phyloP scores from a whole-genome alignment of 257 asterid species.

The Linderniella brevidens region DNA sequence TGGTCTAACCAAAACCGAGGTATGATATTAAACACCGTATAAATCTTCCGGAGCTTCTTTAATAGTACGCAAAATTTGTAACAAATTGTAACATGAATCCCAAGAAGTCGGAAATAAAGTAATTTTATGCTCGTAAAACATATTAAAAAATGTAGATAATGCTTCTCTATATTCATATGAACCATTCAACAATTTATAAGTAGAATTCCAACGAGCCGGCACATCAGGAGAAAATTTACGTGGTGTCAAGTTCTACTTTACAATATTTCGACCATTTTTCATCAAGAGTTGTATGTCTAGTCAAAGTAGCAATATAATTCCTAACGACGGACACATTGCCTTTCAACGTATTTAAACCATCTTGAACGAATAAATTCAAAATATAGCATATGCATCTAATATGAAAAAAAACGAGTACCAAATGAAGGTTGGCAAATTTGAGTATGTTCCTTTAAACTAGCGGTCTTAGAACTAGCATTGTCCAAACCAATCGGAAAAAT shows the following conservation, averaged over 20 bases:
- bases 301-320: background rate
- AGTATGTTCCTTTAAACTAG: background rate
- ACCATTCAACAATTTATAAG: background rate
- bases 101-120: background rate
- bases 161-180: background rate
- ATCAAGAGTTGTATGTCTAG: background rate
- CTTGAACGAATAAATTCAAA: background rate
- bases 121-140: background rate
- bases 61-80: background rate
- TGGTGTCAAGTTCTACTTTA: background rate
- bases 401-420: background rate
- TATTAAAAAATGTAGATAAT: background rate
- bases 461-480: slow-evolving; percentile 1
- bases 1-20: background rate
- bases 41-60: background rate
- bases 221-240: background rate
- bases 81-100: background rate
- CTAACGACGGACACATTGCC: background rate
- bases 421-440: background rate
- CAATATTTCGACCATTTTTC: background rate
- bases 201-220: background rate
- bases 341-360: background rate
- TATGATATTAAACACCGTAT: slow-evolving; percentile 6
- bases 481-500: slow-evolving; percentile 1
- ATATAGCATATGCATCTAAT: background rate